A percentile compares a stretch with the other conserved stretches of the same genome.
These are phyloP conservation scores for Mercurialis annua DNA, from an alignment of 345 rosid genomes.

Conservation along the genomic window DNA sequence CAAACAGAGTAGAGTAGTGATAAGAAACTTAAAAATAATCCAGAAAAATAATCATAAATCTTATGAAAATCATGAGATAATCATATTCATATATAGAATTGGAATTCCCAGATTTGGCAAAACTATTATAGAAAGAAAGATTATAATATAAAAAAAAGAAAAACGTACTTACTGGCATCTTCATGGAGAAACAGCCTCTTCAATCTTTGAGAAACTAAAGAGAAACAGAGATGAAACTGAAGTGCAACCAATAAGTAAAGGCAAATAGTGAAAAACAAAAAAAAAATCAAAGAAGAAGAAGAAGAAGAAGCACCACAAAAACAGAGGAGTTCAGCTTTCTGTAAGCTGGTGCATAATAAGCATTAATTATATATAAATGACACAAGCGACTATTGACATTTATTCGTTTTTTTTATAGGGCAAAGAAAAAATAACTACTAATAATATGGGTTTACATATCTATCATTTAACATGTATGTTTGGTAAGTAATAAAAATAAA, in stretches of 20 bases:
- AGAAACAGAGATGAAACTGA: constrained; percentile 16
- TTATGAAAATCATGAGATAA: not conserved
- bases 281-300: constrained; percentile 13
- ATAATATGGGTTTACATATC: not conserved
- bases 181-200: constrained; percentile 49
- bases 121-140: not conserved
- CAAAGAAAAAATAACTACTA: too few relatives aligned
- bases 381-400: constrained; percentile 22
- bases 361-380: constrained; percentile 64
- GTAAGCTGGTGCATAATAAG: constrained; percentile 45
- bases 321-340: constrained; percentile 30
- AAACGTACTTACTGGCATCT: constrained; percentile 99
- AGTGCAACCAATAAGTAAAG: constrained; percentile 9
- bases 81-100: constrained; percentile 28
- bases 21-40: not conserved
- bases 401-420: constrained; percentile 18
- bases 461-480: not conserved
- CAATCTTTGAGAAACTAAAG: constrained; percentile 18
- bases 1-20: constrained; percentile 1
- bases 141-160: constrained; percentile 17
- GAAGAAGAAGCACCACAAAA: constrained; percentile 28
- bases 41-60: not conserved
- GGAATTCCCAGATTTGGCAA: constrained; percentile 25
- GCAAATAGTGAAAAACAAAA: constrained; percentile 9
- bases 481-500: constrained; percentile 14